Evolutionary conservation across 2,329 filamentous ascomycete genomes (phyloP).

Genomic region (Xylariaceae sp.): DNA sequence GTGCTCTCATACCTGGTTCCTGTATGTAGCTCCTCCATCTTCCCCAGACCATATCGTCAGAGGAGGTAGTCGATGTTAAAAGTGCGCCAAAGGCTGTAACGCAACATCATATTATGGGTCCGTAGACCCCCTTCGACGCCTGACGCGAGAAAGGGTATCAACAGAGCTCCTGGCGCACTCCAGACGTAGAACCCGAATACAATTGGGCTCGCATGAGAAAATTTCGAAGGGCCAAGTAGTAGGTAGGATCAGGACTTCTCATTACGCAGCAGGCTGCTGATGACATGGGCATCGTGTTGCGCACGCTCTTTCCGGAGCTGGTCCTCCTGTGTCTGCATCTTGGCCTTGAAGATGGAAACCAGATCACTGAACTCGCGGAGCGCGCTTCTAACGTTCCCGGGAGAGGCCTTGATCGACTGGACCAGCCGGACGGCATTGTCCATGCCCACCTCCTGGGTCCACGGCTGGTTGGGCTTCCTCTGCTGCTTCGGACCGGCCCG

Average conservation of each 20-base stretch:
- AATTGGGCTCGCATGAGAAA: no score
- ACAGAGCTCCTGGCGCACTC: no score
- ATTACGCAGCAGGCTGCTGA: constrained; percentile 12
- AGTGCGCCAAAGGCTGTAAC: no score
- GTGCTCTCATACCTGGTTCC: no score
- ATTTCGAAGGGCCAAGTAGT: no score
- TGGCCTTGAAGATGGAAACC: constrained; percentile 40
- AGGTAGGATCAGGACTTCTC: constrained; percentile 17
- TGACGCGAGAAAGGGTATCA: no score
- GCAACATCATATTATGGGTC: no score
- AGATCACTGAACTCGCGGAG: constrained; percentile 57
- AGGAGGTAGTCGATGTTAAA: no score
- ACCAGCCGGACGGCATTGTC: constrained; percentile 50
- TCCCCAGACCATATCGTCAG: no score
- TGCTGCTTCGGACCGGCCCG: constrained; percentile 11
- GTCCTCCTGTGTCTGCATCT: constrained; percentile 30
- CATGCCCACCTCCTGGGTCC: constrained; percentile 55
- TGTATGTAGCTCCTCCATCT: no score
- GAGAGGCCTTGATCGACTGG: constrained; percentile 43
- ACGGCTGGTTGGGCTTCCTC: constrained; percentile 34
- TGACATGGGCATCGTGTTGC: constrained; percentile 40
- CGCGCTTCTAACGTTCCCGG: constrained; percentile 52
- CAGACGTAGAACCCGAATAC: no score
- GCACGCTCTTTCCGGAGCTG: constrained; percentile 41
- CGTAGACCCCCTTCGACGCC: no score